Base-by-base conservation (phyloP, 129 eudicot genomes). In the Saposhnikovia divaricata region DNA sequence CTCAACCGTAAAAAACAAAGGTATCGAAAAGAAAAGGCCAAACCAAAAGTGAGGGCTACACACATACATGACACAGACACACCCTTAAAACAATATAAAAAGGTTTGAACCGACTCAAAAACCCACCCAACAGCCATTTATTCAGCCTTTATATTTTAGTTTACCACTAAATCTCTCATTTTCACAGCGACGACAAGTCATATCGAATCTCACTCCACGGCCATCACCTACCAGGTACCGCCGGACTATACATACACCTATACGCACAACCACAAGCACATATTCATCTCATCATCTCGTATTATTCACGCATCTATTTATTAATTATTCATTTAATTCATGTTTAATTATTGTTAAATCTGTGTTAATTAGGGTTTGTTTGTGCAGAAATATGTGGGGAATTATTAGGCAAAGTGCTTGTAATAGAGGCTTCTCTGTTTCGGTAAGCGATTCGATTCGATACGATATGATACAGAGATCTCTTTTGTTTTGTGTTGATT, bases 331-430 rank as follows among this genome's bases (percentile, higher is more conserved):
- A 34, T 34, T 34, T 0, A 0, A 44, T 44, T 44, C 47, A 44
- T 44, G 18, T 53, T 53, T 19, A 5, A 16, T 16, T 16, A 4
- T 0, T 50, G 6, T 50, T 15, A 4, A 61, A 11, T 27, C 0
- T 14, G 6, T 31, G 4, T 68, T 68, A 68, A 46, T 75, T 75
- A 75, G 78, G 78, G 31, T 75, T 75, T 44, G 34, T 46, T 4
- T 45, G 19, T 38, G 42, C 50, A 42, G 43, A 82, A 25, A 18
- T 50, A 86, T 86, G 89, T 81, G 72, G 75, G 89, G 87, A 27
- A 46, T 74, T 74, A 16, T 78, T 38, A 69, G 77, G 53, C 80
- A 25, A 38, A 83, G 15, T 78, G 79, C 65, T 51, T 82, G 61
- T 51, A 38, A 50, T 61, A 74, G 80, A 78, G 76, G 81, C 59